Percentiles rank a stretch among this genome's conserved stretches.
Evolutionary conservation across 73 alveolate genomes (phyloP).

Genomic region (Tetrahymena thermophila): DNA sequence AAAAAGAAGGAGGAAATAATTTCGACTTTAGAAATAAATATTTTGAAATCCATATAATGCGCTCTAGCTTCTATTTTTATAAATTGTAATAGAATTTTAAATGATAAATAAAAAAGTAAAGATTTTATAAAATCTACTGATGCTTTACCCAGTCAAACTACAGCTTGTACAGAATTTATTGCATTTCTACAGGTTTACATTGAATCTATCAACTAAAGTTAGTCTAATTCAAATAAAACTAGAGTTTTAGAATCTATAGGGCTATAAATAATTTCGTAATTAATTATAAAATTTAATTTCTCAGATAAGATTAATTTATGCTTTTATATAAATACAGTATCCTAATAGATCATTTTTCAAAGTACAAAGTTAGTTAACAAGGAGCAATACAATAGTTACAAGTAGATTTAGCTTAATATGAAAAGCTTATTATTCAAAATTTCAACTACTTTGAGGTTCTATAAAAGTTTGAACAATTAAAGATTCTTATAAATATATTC

Average conservation of each 20-base stretch:
- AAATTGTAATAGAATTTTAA: background rate
- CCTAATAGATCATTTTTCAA: background rate
- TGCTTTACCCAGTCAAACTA: background rate
- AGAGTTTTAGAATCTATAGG: background rate
- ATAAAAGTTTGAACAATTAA: background rate
- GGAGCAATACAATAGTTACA: background rate
- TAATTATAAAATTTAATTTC: background rate
- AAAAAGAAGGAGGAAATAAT: background rate
- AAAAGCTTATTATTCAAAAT: background rate
- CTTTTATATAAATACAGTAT: background rate
- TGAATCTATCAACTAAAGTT: background rate
- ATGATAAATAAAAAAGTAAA: background rate
- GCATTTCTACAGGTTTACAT: background rate
- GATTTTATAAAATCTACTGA: background rate
- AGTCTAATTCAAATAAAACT: background rate
- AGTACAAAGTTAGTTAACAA: background rate
- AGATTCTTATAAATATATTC: background rate
- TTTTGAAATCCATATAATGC: background rate
- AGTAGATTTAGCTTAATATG: background rate
- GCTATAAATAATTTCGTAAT: background rate
- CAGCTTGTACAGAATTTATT: background rate
- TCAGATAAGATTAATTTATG: background rate
- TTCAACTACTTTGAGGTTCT: background rate
- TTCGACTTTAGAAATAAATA: background rate
- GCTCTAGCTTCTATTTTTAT: background rate